phyloP scores from a whole-genome alignment of 1,284 basidiomycete species.

The Cutaneotrichosporon dermatis region DNA sequence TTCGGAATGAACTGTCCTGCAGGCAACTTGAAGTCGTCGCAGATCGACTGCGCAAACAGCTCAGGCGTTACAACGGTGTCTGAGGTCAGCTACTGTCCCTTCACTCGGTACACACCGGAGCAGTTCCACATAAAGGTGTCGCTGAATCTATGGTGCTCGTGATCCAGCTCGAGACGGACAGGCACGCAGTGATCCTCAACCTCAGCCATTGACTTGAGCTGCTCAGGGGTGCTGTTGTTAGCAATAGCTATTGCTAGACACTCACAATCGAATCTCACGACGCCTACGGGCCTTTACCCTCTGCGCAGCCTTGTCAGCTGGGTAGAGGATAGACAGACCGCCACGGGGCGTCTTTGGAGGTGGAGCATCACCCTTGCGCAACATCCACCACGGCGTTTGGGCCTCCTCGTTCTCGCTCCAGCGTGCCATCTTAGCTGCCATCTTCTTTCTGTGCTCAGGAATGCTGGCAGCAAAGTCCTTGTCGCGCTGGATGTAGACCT shows the following conservation, averaged over 20 bases:
- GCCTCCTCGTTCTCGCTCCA: conserved; percentile 54
- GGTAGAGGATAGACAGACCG: conserved; percentile 66
- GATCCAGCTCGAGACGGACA: conserved; percentile 89
- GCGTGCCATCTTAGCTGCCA: conserved; percentile 34
- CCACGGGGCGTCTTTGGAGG: conserved; percentile 42
- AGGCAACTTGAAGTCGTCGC: conserved; percentile 84
- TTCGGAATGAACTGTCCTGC: conserved; percentile 61
- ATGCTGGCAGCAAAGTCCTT: conserved; percentile 48
- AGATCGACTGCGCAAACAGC: conserved; percentile 79
- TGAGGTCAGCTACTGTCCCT: conserved; percentile 35
- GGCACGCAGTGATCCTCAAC: conserved; percentile 65
- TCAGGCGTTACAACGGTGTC: conserved; percentile 86
- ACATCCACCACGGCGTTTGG: conserved; percentile 43
- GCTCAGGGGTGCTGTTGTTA: conserved; percentile 31
- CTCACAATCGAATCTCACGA: conserved; percentile 64
- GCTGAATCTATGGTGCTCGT: conserved; percentile 80
- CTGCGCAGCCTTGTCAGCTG: conserved; percentile 45
- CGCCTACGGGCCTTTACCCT: conserved; percentile 54
- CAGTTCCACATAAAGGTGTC: conserved; percentile 98
- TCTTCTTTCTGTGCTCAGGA: conserved; percentile 38
- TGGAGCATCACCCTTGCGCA: conserved; percentile 29
- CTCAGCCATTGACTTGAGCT: conserved; percentile 46
- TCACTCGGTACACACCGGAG: conserved; percentile 58
- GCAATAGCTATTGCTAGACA: conserved; percentile 7
- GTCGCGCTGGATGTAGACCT: conserved; percentile 57